Evolutionary conservation across 1,284 basidiomycete genomes (phyloP), one percentile per base, ranked within the genome.

Genomic region (Gymnopus androsaceus): DNA sequence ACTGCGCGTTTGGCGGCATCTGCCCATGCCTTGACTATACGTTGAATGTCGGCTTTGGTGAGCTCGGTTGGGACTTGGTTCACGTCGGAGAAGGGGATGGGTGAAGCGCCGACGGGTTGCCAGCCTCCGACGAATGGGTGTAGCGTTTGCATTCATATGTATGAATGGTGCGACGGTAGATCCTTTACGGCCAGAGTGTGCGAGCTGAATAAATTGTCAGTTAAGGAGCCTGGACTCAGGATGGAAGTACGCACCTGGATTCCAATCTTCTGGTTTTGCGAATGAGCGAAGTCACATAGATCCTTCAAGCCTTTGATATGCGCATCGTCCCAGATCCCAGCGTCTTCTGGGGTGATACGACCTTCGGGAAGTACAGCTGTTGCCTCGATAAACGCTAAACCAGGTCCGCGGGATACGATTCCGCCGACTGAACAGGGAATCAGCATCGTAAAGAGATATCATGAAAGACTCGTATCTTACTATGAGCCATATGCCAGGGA

Each of bases 121-220:
- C 48, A 51, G 40, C 55, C 55, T 25, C 41, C 40, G n/a, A 36
- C 49, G 3, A 51, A n/a, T 36, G 8, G 28, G 21, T 3, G 55
- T 56, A 7, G 53, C 53, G n/a, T 33, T n/a, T 15, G 44, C 31
- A 23, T 51, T 50, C 6, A 34, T 40, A 33, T 73, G 73, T 19
- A 86, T 69, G 84, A 85, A 91, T 0, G 87, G 85, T 0, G 83
- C 77, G 8, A 75, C 63, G 0, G 76, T 80, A 5, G 81, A 83
- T 0, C 86, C 86, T 72, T 94, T 94, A 21, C 91, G 75, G 0
- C 92, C 92, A 0, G 89, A 89, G 64, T 94, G 92, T 0, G 83
- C 84, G 14, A 95, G 79, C 69, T 95, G 19, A 3, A 23, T 46
- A 5, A 31, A 25, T 25, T 11, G 14, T 2, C 41, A 30, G 21